These are phyloP conservation scores for Gaultheria prostrata DNA, from an alignment of 148 eudicot genomes.

Conservation along the genomic window DNA sequence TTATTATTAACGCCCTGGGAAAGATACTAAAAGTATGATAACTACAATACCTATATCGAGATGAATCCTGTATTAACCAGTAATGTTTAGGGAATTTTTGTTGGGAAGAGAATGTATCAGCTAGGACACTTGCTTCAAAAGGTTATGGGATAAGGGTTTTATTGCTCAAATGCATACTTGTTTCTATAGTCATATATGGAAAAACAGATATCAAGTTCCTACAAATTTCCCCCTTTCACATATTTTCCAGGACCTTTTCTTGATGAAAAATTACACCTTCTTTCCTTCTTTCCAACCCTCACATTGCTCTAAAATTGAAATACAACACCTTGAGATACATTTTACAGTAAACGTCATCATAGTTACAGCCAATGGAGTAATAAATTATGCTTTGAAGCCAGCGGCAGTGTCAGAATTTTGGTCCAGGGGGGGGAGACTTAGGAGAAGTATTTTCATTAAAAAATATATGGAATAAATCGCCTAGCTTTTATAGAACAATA, in stretches of 20 bases:
- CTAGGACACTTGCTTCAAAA: not conserved
- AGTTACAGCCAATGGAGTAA: not conserved
- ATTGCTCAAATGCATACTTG: not conserved
- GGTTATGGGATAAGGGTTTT: not conserved
- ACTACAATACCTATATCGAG: not conserved
- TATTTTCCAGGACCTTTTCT: not conserved
- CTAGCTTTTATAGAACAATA: too few species aligned
- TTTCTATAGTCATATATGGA: not conserved
- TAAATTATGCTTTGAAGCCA: not conserved
- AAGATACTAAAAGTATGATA: not conserved
- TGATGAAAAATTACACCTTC: not conserved
- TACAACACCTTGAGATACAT: not conserved
- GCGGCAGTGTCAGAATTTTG: too few species aligned
- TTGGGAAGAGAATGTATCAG: conserved; percentile 7
- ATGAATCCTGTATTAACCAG: not conserved
- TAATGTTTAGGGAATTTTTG: not conserved
- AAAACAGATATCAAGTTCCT: not conserved
- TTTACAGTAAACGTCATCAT: not conserved
- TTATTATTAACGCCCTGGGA: not conserved
- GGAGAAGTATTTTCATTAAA: too few species aligned
- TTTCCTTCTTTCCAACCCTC: not conserved
- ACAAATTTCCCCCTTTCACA: not conserved
- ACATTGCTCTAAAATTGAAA: not conserved
- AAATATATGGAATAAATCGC: too few species aligned
- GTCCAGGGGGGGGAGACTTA: too few species aligned